These are phyloP conservation scores for Serendipita sp. DNA, from an alignment of 768 basidiomycete genomes.

Conservation along the genomic window DNA sequence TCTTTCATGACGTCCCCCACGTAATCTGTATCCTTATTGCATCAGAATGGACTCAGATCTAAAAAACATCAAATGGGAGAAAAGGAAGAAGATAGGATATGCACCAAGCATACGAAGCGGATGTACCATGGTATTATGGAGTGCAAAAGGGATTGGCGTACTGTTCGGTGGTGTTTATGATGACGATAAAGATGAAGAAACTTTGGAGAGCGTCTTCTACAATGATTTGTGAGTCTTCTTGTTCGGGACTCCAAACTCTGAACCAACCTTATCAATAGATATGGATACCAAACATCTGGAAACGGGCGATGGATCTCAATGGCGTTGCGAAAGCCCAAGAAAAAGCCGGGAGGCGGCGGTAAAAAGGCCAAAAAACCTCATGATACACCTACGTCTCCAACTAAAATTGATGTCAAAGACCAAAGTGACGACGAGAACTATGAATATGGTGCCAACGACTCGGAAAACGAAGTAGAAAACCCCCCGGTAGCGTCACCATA, in stretches of 20 bases:
- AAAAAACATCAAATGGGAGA: slow-evolving; percentile 66
- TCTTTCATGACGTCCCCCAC: background rate
- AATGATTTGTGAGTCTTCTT: slow-evolving; percentile 51
- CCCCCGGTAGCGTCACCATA: background rate
- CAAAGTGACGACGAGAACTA: slow-evolving; percentile 8
- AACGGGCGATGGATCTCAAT: slow-evolving; percentile 69
- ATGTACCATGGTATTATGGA: slow-evolving; percentile 78
- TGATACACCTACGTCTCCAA: background rate
- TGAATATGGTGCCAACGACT: slow-evolving; percentile 11
- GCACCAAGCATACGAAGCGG: slow-evolving; percentile 60
- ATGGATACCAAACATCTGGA: slow-evolving; percentile 57
- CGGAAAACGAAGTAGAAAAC: slow-evolving; percentile 10
- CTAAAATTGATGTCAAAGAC: too few relatives aligned
- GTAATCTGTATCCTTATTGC: slow-evolving; percentile 14
- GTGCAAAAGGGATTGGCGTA: slow-evolving; percentile 46
- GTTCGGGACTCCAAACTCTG: background rate
- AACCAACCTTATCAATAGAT: slow-evolving; percentile 25
- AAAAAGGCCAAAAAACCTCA: slow-evolving; percentile 26
- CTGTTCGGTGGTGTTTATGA: slow-evolving; percentile 83
- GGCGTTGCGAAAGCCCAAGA: slow-evolving; percentile 49
- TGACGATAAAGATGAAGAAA: slow-evolving; percentile 72
- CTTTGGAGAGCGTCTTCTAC: slow-evolving; percentile 69
- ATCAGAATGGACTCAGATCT: slow-evolving; percentile 26
- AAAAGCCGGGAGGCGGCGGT: slow-evolving; percentile 23
- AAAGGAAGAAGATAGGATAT: slow-evolving; percentile 58